phyloP scores from a whole-genome alignment of 495 filamentous ascomycete genomes.

The Tuber indicum region DNA sequence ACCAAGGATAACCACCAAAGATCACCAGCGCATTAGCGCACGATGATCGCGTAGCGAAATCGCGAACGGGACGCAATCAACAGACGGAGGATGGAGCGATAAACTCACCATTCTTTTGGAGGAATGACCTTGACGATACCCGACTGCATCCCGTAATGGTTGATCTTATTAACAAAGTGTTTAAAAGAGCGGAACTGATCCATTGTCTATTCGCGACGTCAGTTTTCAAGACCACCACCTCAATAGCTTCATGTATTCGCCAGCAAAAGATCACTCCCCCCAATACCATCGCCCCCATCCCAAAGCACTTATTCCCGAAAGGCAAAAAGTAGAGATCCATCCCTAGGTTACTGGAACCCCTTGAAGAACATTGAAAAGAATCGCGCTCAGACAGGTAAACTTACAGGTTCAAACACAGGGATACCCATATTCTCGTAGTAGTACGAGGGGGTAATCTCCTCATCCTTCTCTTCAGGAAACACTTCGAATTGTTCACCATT shows the following conservation, averaged over 20 bases:
- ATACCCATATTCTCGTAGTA: conserved; percentile 79
- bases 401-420: conserved; percentile 85
- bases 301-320: conserved; percentile 18
- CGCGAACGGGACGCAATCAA: conserved; percentile 12
- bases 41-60: conserved; percentile 12
- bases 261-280: conserved; percentile 17
- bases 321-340: neutral
- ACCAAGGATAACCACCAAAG: conserved; percentile 6
- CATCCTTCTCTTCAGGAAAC: conserved; percentile 46
- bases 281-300: conserved; percentile 29
- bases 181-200: conserved; percentile 89
- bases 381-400: conserved; percentile 42
- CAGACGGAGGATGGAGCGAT: conserved; percentile 10
- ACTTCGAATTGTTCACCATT: conserved; percentile 44
- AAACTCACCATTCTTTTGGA: conserved; percentile 78
- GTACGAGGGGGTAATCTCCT: conserved; percentile 74
- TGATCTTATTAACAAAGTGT: conserved; percentile 71
- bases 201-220: conserved; percentile 57
- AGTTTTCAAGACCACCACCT: conserved; percentile 28
- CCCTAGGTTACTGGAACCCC: conserved; percentile 21
- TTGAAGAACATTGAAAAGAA: conserved; percentile 17
- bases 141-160: conserved; percentile 92
- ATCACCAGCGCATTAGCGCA: conserved; percentile 7
- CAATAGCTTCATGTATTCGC: conserved; percentile 16
- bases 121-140: conserved; percentile 95